phyloP scores from a whole-genome alignment of 768 basidiomycete species.

The button mushroom (Agaricus bisporus) region DNA sequence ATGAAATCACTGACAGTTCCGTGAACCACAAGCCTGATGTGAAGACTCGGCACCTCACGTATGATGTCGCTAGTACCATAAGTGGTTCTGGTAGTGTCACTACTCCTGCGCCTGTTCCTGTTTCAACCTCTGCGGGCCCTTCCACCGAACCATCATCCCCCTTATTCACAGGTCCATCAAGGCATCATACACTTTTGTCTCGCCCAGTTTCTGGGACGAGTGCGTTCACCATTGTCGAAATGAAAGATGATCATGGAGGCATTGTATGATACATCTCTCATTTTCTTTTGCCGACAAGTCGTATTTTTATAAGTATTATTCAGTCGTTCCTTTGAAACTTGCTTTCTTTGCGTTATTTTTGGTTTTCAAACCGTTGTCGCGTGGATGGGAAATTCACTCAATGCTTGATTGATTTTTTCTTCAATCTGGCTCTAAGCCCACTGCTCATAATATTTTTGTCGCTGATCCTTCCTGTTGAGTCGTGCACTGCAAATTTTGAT shows the following conservation, averaged over 20 bases:
- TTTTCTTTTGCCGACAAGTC: not conserved
- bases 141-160: not conserved
- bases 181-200: not conserved
- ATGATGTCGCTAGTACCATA: not conserved
- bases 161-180: not conserved
- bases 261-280: not conserved
- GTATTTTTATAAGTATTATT: not conserved
- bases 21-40: not conserved
- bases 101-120: not conserved
- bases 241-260: not conserved
- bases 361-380: not conserved
- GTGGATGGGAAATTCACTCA: no score
- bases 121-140: not conserved
- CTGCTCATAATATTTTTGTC: no score
- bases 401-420: no score
- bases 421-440: no score
- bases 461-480: no score
- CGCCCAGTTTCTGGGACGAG: constrained; percentile 3
- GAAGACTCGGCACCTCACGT: not conserved
- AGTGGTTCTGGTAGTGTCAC: not conserved
- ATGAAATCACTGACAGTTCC: not conserved
- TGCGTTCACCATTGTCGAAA: constrained; percentile 1
- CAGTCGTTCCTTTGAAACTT: not conserved
- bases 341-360: not conserved
- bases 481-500: no score